phyloP scores from a whole-genome alignment of 768 basidiomycete genomes.

The Serendipita sp. region DNA sequence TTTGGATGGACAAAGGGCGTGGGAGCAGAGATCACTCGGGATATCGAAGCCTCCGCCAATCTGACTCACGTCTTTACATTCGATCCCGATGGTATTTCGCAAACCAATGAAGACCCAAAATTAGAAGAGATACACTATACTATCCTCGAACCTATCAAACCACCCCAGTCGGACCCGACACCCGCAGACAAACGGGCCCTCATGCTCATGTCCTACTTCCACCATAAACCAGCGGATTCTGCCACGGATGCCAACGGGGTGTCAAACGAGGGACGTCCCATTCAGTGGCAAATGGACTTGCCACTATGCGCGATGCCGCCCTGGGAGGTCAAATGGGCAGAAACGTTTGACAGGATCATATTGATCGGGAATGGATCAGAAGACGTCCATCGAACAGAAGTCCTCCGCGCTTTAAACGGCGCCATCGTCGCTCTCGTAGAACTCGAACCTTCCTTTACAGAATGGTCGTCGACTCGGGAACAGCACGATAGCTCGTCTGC shows the following conservation, averaged over 20 bases:
- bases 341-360: constrained; percentile 46
- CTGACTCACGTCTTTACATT: constrained; percentile 42
- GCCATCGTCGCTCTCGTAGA: constrained; percentile 63
- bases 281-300: constrained; percentile 45
- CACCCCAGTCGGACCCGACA: background rate
- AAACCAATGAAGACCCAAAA: background rate
- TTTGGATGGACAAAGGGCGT: constrained; percentile 97
- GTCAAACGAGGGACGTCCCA: too few species aligned
- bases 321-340: constrained; percentile 47
- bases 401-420: constrained; percentile 59
- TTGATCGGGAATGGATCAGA: constrained; percentile 63
- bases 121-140: background rate
- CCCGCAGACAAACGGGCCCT: constrained; percentile 54
- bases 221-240: constrained; percentile 20
- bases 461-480: constrained; percentile 13
- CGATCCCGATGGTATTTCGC: constrained; percentile 2
- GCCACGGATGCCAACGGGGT: constrained; percentile 9
- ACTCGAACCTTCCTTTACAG: constrained; percentile 22
- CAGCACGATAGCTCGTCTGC: constrained; percentile 11
- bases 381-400: constrained; percentile 57
- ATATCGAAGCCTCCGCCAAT: constrained; percentile 50
- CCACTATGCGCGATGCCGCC: constrained; percentile 59
- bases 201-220: constrained; percentile 63
- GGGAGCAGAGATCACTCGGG: constrained; percentile 59
- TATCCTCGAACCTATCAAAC: background rate